Conservation (phyloP, 2,329 filamentous ascomycete genomes). For the Samsoniella hepiali region DNA sequence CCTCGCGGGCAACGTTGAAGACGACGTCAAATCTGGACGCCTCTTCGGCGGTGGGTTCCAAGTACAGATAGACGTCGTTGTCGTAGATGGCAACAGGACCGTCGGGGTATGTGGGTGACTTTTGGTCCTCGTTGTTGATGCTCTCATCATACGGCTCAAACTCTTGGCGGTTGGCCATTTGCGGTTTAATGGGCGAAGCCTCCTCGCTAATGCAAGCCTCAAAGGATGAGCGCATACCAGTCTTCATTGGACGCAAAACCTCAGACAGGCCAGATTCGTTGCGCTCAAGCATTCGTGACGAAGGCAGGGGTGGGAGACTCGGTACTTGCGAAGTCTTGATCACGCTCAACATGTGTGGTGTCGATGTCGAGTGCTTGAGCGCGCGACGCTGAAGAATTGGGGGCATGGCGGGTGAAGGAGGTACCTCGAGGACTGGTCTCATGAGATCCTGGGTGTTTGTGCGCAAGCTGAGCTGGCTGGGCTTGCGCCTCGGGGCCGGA, state of each 20-base stretch:
- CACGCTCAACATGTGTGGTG: slow-evolving; percentile 62
- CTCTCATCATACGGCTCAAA: slow-evolving; percentile 59
- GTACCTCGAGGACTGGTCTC: slow-evolving; percentile 50
- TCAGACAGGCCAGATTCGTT: slow-evolving; percentile 60
- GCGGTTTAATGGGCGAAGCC: slow-evolving; percentile 56
- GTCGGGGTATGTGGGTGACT: slow-evolving; percentile 77
- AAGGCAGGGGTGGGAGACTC: slow-evolving; percentile 54
- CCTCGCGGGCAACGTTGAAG: slow-evolving; percentile 80
- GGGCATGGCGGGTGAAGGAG: slow-evolving; percentile 53
- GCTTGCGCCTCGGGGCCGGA: slow-evolving; percentile 67
- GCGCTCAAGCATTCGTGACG: slow-evolving; percentile 58
- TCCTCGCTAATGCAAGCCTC: slow-evolving; percentile 51
- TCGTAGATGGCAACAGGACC: slow-evolving; percentile 80
- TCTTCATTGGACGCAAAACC: slow-evolving; percentile 52
- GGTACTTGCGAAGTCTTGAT: slow-evolving; percentile 50
- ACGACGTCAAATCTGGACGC: slow-evolving; percentile 77
- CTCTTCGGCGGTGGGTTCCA: slow-evolving; percentile 75
- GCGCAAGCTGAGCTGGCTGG: slow-evolving; percentile 74
- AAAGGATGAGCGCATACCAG: slow-evolving; percentile 34
- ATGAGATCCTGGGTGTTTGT: slow-evolving; percentile 61
- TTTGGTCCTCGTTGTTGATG: slow-evolving; percentile 74
- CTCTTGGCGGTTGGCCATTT: slow-evolving; percentile 57
- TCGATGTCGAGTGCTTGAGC: slow-evolving; percentile 65
- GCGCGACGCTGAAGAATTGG: slow-evolving; percentile 61
- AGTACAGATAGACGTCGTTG: slow-evolving; percentile 72